Conservation (phyloP, 2,329 filamentous ascomycete species). For the Fusarium xylarioides region DNA sequence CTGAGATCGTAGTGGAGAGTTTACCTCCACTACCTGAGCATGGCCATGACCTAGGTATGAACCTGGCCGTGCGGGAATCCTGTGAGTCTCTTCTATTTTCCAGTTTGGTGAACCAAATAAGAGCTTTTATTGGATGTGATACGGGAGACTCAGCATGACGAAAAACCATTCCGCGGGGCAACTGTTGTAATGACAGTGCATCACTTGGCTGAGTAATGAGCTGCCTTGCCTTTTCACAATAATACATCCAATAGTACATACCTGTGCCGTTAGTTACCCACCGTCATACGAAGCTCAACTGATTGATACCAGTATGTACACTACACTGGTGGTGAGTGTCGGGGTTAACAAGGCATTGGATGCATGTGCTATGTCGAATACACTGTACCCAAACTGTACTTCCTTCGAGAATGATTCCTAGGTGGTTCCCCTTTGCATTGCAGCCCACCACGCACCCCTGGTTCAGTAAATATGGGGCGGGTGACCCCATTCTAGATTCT, state of each 20-base stretch:
- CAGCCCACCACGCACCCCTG: conserved; percentile 26
- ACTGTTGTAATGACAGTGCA: not conserved
- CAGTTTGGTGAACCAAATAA: conserved; percentile 2
- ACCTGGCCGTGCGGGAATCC: conserved; percentile 3
- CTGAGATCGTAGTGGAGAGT: not conserved
- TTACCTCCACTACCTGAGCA: not conserved
- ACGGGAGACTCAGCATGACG: not conserved
- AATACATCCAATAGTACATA: no score
- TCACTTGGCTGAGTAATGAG: not conserved
- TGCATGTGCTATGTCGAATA: not conserved
- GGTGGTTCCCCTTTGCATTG: conserved; percentile 31
- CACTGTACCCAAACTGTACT: conserved; percentile 33
- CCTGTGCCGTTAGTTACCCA: not conserved
- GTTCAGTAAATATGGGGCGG: conserved; percentile 28
- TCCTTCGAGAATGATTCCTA: conserved; percentile 42
- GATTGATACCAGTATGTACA: not conserved
- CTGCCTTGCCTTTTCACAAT: not conserved
- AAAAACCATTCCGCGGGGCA: not conserved
- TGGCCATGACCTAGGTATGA: not conserved
- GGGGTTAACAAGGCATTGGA: not conserved
- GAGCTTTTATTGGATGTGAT: conserved; percentile 12
- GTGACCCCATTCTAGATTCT: conserved; percentile 40
- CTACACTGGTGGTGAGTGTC: not conserved
- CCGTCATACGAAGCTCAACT: not conserved
- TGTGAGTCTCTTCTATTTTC: not conserved